A percentile compares a stretch with the other conserved stretches of the same genome.
Conservation (phyloP, 345 rosid species). For the Hypericum perforatum region DNA sequence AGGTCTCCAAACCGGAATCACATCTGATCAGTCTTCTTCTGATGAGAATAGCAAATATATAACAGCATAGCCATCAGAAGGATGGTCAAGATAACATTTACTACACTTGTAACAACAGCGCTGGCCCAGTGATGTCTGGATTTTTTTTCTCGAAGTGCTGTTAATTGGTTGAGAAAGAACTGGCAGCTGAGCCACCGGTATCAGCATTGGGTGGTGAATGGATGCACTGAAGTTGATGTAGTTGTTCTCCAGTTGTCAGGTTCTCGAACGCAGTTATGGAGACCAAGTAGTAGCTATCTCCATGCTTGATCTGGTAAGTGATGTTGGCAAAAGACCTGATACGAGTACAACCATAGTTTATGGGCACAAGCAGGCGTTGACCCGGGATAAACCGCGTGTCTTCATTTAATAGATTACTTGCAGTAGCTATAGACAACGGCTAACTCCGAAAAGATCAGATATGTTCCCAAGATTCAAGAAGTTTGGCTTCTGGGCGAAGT, state of each 20-base stretch:
- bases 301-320: constrained; percentile 41
- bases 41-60: neutral
- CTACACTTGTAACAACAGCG: constrained; percentile 14
- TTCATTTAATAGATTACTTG: constrained; percentile 43
- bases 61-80: constrained; percentile 18
- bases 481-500: constrained; percentile 28
- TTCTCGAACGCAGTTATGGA: constrained; percentile 32
- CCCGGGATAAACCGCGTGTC: constrained; percentile 28
- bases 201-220: constrained; percentile 32
- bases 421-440: constrained; percentile 25
- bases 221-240: constrained; percentile 25
- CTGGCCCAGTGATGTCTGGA: constrained; percentile 17
- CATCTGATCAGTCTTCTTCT: constrained; percentile 20
- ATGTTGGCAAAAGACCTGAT: constrained; percentile 38
- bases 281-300: constrained; percentile 39
- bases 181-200: constrained; percentile 44
- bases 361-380: constrained; percentile 49
- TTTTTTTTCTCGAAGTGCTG: constrained; percentile 11
- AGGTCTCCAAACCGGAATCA: constrained; percentile 26
- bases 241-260: constrained; percentile 38
- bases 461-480: constrained; percentile 38
- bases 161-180: constrained; percentile 23
- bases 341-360: constrained; percentile 38
- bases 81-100: constrained; percentile 16
- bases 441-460: constrained; percentile 35